Evolutionary conservation across 805 yeast species (phyloP).

Genomic region (Metschnikowia noctiluminum): DNA sequence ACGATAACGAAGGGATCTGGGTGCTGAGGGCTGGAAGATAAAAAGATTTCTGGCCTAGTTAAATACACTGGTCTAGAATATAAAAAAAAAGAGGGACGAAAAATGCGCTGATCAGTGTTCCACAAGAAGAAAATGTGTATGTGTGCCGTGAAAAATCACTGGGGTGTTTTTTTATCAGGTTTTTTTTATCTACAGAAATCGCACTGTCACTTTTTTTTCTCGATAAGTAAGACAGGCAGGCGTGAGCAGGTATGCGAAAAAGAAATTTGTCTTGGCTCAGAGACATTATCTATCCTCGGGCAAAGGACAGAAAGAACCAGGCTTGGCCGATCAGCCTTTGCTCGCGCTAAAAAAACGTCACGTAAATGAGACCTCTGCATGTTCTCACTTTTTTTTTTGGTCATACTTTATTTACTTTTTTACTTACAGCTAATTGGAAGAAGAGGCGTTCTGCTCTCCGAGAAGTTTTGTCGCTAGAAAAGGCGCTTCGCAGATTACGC

Average conservation of each 20-base stretch:
- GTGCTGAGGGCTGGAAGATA: background rate
- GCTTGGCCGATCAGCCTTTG: background rate
- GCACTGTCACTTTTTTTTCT: conserved; percentile 6
- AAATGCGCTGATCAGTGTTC: background rate
- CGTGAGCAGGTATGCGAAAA: background rate
- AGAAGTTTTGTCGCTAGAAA: too few species aligned
- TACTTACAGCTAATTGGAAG: too few species aligned
- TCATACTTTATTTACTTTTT: background rate
- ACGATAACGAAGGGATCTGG: background rate
- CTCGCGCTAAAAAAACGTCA: too few species aligned
- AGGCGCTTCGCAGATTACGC: too few species aligned
- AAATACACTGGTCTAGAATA: background rate
- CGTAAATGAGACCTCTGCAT: background rate
- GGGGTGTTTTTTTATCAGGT: conserved; percentile 5
- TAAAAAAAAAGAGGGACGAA: background rate
- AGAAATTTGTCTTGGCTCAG: conserved; percentile 2
- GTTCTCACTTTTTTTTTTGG: background rate
- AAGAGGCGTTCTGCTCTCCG: too few species aligned
- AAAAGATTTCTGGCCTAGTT: background rate
- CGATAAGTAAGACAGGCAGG: conserved; percentile 8
- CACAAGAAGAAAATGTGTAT: background rate
- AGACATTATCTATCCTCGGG: background rate
- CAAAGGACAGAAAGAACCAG: background rate
- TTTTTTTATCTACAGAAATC: conserved; percentile 11
- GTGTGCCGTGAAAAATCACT: conserved; percentile 2